A percentile compares a stretch with the other conserved stretches of the same genome.
These are phyloP conservation scores for Claviceps arundinis DNA, from an alignment of 2,329 filamentous ascomycete genomes.

Conservation along the genomic window DNA sequence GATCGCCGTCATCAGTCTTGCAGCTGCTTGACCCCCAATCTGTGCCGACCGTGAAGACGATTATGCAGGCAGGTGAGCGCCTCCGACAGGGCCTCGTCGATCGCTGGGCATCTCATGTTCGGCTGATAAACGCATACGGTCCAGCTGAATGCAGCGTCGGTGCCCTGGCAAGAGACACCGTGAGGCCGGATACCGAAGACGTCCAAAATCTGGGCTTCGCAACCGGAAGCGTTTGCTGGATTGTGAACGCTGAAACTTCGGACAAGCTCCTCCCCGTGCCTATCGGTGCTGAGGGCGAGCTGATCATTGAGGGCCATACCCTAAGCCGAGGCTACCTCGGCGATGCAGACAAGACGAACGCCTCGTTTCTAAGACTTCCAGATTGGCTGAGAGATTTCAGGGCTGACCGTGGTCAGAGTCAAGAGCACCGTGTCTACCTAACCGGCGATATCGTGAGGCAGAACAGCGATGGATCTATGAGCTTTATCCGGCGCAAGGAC, in stretches of 20 bases:
- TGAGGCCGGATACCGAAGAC: constrained; percentile 9
- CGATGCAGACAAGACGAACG: constrained; percentile 15
- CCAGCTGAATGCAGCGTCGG: neutral
- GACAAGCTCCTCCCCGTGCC: constrained; percentile 10
- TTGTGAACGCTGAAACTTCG: constrained; percentile 11
- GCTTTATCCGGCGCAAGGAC: neutral
- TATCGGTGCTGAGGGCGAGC: constrained; percentile 17
- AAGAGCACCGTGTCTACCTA: neutral
- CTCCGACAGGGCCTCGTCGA: neutral
- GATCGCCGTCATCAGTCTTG: neutral
- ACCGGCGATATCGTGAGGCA: neutral
- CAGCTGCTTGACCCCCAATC: neutral
- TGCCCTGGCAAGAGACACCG: neutral
- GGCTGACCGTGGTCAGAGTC: no score
- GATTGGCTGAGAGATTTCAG: constrained; percentile 3
- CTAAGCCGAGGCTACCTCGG: constrained; percentile 38
- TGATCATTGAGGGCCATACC: constrained; percentile 28
- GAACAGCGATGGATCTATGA: neutral
- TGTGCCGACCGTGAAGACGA: neutral
- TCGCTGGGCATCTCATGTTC: neutral
- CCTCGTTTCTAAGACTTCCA: constrained; percentile 8
- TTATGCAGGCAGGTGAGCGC: neutral
- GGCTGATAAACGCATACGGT: neutral
- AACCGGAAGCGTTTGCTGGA: constrained; percentile 10
- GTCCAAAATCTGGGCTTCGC: constrained; percentile 11